A percentile compares a stretch with the other conserved stretches of the same genome.
Evolutionary conservation across 1,284 basidiomycete species (phyloP).

Genomic region (Rugosomyces carneus): DNA sequence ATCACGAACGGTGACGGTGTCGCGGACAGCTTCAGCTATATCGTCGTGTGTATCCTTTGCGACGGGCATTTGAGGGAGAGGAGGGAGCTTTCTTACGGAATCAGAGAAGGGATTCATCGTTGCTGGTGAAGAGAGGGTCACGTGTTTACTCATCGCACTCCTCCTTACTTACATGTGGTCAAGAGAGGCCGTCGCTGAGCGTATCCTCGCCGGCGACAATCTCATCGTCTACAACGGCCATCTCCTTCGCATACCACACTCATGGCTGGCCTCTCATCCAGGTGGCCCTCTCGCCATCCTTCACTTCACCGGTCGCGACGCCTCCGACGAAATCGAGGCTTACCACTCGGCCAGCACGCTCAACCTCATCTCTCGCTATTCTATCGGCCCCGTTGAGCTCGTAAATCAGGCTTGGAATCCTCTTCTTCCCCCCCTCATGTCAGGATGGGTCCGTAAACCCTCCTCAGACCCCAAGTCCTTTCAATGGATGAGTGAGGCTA

Average conservation of each 20-base stretch:
- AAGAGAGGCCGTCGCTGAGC: conserved; percentile 54
- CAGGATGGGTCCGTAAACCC: conserved; percentile 63
- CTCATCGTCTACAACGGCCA: conserved; percentile 76
- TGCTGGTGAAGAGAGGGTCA: conserved; percentile 15
- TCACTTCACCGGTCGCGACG: conserved; percentile 95
- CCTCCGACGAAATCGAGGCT: conserved; percentile 90
- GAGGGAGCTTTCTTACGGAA: conserved; percentile 19
- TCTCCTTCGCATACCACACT: conserved; percentile 77
- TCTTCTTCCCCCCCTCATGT: conserved; percentile 84
- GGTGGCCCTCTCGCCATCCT: conserved; percentile 88
- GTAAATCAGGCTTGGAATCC: conserved; percentile 65
- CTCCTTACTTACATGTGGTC: conserved; percentile 26
- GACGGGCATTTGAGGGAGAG: conserved; percentile 26
- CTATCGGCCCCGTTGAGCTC: conserved; percentile 68
- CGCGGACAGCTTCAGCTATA: conserved; percentile 58
- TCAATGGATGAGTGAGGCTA: conserved; percentile 61
- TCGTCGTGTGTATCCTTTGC: conserved; percentile 23
- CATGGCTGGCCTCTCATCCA: conserved; percentile 85
- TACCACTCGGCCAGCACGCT: conserved; percentile 77
- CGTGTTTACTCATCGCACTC: neutral
- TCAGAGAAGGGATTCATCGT: conserved; percentile 50
- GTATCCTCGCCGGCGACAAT: conserved; percentile 72
- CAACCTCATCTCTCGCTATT: conserved; percentile 62
- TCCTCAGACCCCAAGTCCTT: conserved; percentile 33
- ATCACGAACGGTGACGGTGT: conserved; percentile 53